These are phyloP conservation scores for Trichothecium roseum DNA, from an alignment of 2,329 filamentous ascomycete species.

Conservation along the genomic window DNA sequence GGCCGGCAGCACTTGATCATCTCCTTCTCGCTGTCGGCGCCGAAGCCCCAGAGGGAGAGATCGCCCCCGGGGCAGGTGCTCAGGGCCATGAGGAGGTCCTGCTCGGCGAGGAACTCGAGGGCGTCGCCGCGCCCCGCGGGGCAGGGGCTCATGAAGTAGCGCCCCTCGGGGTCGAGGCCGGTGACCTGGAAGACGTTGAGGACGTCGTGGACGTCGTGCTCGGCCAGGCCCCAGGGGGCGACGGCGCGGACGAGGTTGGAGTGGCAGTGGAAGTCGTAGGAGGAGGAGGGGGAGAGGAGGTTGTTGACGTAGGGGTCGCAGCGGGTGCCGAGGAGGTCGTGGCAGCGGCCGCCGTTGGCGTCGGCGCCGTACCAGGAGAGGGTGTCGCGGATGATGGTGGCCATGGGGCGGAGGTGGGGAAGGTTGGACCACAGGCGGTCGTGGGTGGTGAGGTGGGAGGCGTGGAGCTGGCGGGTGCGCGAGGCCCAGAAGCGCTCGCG, in stretches of 20 bases:
- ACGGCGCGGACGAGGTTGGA: constrained; percentile 71
- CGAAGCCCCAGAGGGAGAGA: constrained; percentile 73
- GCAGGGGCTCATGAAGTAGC: constrained; percentile 65
- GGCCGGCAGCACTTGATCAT: constrained; percentile 64
- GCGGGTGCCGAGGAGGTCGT: constrained; percentile 72
- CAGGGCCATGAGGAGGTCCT: constrained; percentile 55
- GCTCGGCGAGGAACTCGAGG: constrained; percentile 73
- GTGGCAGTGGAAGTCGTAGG: constrained; percentile 76
- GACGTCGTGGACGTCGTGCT: constrained; percentile 74
- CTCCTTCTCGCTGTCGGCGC: constrained; percentile 53
- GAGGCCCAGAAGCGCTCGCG: constrained; percentile 76
- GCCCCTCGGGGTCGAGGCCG: constrained; percentile 58
- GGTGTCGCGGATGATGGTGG: constrained; percentile 10
- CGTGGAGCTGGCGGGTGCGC: constrained; percentile 68
- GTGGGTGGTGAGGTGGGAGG: constrained; percentile 59
- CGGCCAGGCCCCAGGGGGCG: constrained; percentile 54
- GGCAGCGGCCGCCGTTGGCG: constrained; percentile 51
- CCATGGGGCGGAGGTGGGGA: constrained; percentile 9
- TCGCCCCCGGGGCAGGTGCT: constrained; percentile 74
- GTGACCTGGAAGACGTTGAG: constrained; percentile 83
- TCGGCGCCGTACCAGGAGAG: constrained; percentile 7
- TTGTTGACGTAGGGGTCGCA: constrained; percentile 79
- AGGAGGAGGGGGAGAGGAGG: constrained; percentile 57
- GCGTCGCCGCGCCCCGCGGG: constrained; percentile 45
- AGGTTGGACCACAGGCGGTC: constrained; percentile 65